Conservation (phyloP, 1,139 yeast genomes). For the Candida albicans region DNA sequence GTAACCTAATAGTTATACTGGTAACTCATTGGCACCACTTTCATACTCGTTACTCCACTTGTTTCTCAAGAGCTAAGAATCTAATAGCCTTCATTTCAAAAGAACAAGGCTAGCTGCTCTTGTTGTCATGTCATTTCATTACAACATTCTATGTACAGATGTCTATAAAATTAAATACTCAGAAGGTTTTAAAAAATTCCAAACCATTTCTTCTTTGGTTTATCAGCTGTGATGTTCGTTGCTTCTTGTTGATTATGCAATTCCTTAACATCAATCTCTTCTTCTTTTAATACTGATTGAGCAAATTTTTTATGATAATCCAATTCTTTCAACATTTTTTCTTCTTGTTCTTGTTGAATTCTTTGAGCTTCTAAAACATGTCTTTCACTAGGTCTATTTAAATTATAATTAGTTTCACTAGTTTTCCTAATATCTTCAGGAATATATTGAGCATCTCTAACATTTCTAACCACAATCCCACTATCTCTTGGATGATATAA, state of each 20-base stretch:
- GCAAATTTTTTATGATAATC: conserved; percentile 37
- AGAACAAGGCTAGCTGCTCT: too few relatives aligned
- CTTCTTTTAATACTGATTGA: conserved; percentile 32
- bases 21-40: too few relatives aligned
- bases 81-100: too few relatives aligned
- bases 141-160: background rate
- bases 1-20: too few relatives aligned
- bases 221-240: background rate
- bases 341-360: conserved; percentile 69
- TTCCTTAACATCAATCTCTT: conserved; percentile 11
- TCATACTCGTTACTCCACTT: too few relatives aligned
- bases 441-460: conserved; percentile 44
- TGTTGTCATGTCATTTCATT: too few relatives aligned
- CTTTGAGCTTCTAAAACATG: conserved; percentile 78
- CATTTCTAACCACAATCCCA: conserved; percentile 36
- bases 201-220: conserved; percentile 34
- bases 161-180: background rate
- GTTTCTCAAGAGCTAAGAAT: too few relatives aligned
- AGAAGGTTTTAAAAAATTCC: conserved; percentile 28
- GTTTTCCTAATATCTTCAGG: conserved; percentile 41
- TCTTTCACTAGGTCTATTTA: conserved; percentile 69
- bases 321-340: conserved; percentile 57
- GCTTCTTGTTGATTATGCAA: background rate
- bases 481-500: conserved; percentile 47
- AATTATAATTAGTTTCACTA: conserved; percentile 45